phyloP scores from a whole-genome alignment of 2,329 filamentous ascomycete species.

The Fusarium ambrosium region DNA sequence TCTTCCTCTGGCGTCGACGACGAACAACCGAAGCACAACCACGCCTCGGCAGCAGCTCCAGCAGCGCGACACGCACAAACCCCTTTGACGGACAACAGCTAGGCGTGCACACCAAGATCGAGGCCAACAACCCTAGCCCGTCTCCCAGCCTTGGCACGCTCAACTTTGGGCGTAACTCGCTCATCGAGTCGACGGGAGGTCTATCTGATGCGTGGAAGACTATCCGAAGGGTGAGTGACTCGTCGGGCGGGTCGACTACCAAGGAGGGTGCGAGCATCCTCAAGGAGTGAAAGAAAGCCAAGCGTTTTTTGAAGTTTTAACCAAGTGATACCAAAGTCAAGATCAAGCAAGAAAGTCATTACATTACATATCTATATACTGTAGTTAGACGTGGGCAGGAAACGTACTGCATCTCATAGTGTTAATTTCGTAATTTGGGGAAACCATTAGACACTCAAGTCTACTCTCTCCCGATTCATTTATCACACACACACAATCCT shows the following conservation, averaged over 20 bases:
- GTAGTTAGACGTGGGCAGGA: conserved; percentile 39
- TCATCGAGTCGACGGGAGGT: conserved; percentile 39
- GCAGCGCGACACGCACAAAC: conserved; percentile 29
- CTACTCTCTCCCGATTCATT: neutral
- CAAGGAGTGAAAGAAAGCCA: conserved; percentile 10
- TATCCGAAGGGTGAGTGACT: conserved; percentile 45
- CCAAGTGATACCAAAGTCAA: conserved; percentile 34
- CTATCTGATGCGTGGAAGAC: conserved; percentile 42
- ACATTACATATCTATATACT: neutral
- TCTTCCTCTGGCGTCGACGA: conserved; percentile 42
- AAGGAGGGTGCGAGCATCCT: conserved; percentile 23
- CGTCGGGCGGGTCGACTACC: conserved; percentile 33
- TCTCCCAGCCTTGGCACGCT: conserved; percentile 42
- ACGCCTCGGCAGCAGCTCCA: conserved; percentile 40
- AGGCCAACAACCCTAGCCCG: conserved; percentile 42
- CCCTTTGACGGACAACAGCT: conserved; percentile 42
- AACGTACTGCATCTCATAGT: conserved; percentile 42
- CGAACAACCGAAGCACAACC: neutral
- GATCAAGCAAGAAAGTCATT: neutral
- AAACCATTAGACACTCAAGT: neutral
- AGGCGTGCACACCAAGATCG: conserved; percentile 47
- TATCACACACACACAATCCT: neutral
- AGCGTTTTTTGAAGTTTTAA: conserved; percentile 15
- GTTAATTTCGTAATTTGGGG: conserved; percentile 30
- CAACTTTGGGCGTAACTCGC: conserved; percentile 45